Percentiles rank a stretch among this genome's conserved stretches.
Evolutionary conservation across 345 rosid species (phyloP).

Genomic region (Psidium friedrichsthalianum): DNA sequence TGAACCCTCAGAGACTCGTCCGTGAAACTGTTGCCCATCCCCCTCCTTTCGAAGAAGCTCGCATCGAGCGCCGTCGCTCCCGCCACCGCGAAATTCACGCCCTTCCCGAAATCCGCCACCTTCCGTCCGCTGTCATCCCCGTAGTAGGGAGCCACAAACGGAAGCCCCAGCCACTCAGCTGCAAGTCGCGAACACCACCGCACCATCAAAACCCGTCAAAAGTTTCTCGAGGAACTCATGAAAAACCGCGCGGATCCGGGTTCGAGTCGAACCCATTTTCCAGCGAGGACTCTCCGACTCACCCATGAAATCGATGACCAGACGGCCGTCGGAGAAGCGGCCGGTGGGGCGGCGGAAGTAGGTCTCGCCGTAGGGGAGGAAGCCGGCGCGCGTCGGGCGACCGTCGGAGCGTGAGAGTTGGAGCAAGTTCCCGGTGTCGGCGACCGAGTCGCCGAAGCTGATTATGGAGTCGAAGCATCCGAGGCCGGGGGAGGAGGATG

Average conservation of each 20-base stretch:
- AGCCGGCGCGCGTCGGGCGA: conserved; percentile 8
- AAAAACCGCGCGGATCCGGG: background rate
- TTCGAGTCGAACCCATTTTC: background rate
- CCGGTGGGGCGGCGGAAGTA: conserved; percentile 37
- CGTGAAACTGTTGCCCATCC: conserved; percentile 8
- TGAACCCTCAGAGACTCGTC: conserved; percentile 27
- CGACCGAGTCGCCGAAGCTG: conserved; percentile 52
- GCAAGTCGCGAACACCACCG: background rate
- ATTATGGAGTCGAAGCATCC: conserved; percentile 20
- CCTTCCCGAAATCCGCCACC: conserved; percentile 6
- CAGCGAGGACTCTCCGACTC: background rate
- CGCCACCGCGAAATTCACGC: conserved; percentile 43
- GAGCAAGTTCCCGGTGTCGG: conserved; percentile 36
- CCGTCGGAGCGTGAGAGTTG: conserved; percentile 1
- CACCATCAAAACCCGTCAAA: background rate
- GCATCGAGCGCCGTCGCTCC: conserved; percentile 39
- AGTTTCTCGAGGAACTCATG: background rate
- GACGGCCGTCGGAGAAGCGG: conserved; percentile 39
- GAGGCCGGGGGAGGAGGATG: background rate
- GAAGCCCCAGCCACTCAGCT: conserved; percentile 33
- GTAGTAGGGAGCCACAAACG: conserved; percentile 22
- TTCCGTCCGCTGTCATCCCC: conserved; percentile 13
- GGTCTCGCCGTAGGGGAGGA: conserved; percentile 35
- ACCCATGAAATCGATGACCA: conserved; percentile 48
- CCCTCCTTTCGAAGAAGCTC: conserved; percentile 12